Evolutionary conservation across 257 asterid genomes (phyloP).

Genomic region (Lithospermum erythrorhizon): DNA sequence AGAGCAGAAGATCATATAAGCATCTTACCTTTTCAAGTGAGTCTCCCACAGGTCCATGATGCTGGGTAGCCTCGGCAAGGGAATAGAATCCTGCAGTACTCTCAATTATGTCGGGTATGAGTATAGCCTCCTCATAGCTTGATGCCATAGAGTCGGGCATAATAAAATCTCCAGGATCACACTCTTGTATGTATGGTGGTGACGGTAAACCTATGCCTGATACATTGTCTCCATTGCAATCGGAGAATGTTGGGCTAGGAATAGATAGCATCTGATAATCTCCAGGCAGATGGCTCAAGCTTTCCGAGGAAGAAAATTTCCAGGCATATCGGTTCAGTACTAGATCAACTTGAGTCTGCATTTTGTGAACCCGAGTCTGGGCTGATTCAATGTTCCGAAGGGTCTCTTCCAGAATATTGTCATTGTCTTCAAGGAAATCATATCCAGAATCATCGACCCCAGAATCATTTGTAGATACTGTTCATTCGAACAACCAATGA

Average conservation of each 20-base stretch:
- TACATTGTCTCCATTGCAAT: conserved; percentile 52
- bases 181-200: conserved; percentile 34
- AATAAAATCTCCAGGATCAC: conserved; percentile 46
- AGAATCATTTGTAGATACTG: conserved; percentile 23
- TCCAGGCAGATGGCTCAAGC: conserved; percentile 52
- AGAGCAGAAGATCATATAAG: background rate
- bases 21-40: conserved; percentile 56
- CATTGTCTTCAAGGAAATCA: conserved; percentile 34
- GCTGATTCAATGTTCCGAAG: conserved; percentile 58
- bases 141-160: conserved; percentile 46
- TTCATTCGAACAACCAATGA: conserved; percentile 9
- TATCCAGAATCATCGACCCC: conserved; percentile 40
- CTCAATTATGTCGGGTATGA: conserved; percentile 71
- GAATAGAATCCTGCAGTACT: conserved; percentile 64
- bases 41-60: conserved; percentile 47
- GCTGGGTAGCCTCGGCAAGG: conserved; percentile 60
- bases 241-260: conserved; percentile 67
- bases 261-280: conserved; percentile 52
- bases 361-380: conserved; percentile 51
- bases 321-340: conserved; percentile 44
- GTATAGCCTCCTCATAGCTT: conserved; percentile 49
- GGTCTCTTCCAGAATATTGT: conserved; percentile 38
- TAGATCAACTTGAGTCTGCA: conserved; percentile 53
- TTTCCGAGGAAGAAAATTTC: conserved; percentile 86
- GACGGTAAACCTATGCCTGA: conserved; percentile 36